Evolutionary conservation across 768 basidiomycete genomes (phyloP).

Genomic region (Podaxis pistillaris): DNA sequence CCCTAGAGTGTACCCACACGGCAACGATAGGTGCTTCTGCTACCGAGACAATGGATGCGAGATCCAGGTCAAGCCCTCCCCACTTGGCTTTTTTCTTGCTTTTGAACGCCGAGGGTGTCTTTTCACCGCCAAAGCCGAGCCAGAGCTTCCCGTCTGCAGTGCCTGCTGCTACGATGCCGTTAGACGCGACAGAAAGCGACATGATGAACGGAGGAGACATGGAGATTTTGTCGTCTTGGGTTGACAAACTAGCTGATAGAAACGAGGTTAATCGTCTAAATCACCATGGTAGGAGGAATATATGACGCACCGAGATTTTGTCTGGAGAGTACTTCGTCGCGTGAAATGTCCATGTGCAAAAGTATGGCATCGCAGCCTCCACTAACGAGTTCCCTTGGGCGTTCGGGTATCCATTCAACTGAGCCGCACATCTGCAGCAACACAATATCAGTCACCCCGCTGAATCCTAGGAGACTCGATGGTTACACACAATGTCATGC

Average conservation of each 20-base stretch:
- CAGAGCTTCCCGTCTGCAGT: conserved; percentile 76
- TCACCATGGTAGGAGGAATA: neutral
- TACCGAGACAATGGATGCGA: conserved; percentile 44
- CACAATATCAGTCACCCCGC: neutral
- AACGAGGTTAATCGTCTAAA: neutral
- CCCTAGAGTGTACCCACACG: conserved; percentile 41
- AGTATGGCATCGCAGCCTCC: conserved; percentile 74
- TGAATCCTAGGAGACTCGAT: neutral
- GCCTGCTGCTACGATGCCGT: conserved; percentile 64
- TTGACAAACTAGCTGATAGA: conserved; percentile 31
- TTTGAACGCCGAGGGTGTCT: conserved; percentile 32
- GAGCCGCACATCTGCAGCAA: conserved; percentile 63
- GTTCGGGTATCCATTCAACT: conserved; percentile 68
- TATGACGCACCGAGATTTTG: conserved; percentile 53
- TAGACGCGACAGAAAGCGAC: conserved; percentile 55
- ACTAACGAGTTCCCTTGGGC: conserved; percentile 71
- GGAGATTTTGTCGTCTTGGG: conserved; percentile 46
- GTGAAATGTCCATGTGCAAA: conserved; percentile 64
- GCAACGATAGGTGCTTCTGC: conserved; percentile 76
- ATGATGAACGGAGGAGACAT: conserved; percentile 77
- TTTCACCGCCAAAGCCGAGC: conserved; percentile 70
- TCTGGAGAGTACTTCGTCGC: conserved; percentile 55
- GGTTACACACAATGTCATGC: conserved; percentile 58
- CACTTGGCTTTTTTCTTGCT: conserved; percentile 66
- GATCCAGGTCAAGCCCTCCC: conserved; percentile 60